Evolutionary conservation across 148 eudicot species (phyloP).

Genomic region (Vaccinium vitisidaea): DNA sequence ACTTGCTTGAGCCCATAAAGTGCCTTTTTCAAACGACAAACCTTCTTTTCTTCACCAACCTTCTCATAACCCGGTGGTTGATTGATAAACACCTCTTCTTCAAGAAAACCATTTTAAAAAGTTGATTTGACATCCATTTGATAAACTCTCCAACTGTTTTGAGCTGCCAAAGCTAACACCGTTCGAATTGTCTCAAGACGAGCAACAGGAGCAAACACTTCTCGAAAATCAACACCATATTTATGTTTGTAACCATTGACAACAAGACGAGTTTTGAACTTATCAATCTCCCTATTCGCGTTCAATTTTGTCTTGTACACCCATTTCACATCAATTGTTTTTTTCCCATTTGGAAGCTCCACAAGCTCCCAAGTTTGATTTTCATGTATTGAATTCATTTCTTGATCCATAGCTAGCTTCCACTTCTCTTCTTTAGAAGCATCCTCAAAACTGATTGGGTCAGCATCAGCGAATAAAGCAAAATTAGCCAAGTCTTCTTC

Average conservation of each 20-base stretch:
- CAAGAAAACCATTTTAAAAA: background rate
- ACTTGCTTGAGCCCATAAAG: no score
- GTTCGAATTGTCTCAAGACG: background rate
- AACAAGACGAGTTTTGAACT: background rate
- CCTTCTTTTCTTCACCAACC: no score
- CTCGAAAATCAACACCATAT: background rate
- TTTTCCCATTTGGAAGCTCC: background rate
- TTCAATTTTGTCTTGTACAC: background rate
- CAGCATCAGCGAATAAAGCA: background rate
- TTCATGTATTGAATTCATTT: background rate
- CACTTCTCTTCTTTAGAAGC: background rate
- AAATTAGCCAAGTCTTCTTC: background rate
- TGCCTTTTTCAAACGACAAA: no score
- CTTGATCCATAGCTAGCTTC: background rate
- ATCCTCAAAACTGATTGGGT: background rate
- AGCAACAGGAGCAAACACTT: background rate
- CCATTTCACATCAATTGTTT: background rate
- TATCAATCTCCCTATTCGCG: background rate
- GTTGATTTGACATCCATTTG: background rate
- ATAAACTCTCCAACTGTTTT: background rate
- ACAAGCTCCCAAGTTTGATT: background rate
- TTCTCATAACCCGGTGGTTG: no score
- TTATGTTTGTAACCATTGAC: background rate
- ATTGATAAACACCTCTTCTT: background rate
- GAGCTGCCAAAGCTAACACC: background rate